Evolutionary conservation across 163 green algal genomes (phyloP), one percentile per base, ranked within the genome.

Genomic region (Trebouxiophyceae sp.): DNA sequence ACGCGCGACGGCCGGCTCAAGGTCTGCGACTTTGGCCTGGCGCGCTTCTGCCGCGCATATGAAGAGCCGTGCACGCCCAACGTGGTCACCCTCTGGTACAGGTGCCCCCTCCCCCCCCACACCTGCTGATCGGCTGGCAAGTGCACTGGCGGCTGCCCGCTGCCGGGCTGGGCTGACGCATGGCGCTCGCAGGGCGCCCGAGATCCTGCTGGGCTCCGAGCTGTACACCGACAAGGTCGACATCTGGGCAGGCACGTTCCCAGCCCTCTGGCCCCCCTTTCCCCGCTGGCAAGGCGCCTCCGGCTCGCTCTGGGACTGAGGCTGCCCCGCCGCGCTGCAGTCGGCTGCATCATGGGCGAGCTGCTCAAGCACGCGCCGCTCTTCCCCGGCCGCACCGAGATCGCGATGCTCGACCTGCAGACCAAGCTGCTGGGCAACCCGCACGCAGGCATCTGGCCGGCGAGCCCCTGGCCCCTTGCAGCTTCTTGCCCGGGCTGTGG

Each of bases 301-400:
- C n/a, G n/a, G n/a, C n/a, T n/a, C n/a, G n/a, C 16, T 59, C 33
- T 66, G n/a, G n/a, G n/a, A n/a, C n/a, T n/a, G n/a, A n/a, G n/a
- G n/a, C n/a, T n/a, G n/a, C 57, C 62, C n/a, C n/a, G n/a, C n/a
- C n/a, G n/a, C n/a, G n/a, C n/a, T 50, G 39, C 39, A 24, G 78
- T 86, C 57, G 85, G 86, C 5, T 87, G 87, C 71, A 82, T 95
- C 55, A 71, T 95, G 27, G 88, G 66, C 0, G 88, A 94, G 83
- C 82, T 95, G 69, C 63, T 93, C 34, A 65, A 57, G 3, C 60
- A 81, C 29, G 69, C 85, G 70, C 85, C 86, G 20, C 65, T 93
- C 3, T 93, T 94, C 66, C 82, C 80, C 4, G 75, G 72, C 1
- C 33, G 63, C 31, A 80, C 66, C 34, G 88, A 95, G 69, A 45